phyloP scores from a whole-genome alignment of 2,329 filamentous ascomycete species.

The Aspergillus luchuensis region DNA sequence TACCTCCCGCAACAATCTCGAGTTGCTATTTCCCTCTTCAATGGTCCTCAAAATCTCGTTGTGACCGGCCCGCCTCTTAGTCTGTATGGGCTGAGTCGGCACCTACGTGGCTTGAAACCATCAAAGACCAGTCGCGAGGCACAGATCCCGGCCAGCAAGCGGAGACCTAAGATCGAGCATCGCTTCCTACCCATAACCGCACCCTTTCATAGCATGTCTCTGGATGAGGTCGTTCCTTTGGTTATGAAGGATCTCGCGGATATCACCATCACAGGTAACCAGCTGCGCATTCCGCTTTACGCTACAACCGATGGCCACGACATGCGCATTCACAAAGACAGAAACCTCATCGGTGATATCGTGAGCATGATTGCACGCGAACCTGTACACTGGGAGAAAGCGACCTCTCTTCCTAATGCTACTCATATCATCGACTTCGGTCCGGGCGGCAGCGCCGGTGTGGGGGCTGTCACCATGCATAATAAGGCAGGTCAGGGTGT shows the following conservation, averaged over 20 bases:
- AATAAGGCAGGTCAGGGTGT: constrained; percentile 36
- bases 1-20: constrained; percentile 27
- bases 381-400: constrained; percentile 63
- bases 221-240: constrained; percentile 25
- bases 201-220: constrained; percentile 42
- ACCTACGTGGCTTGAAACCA: neutral
- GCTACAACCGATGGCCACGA: neutral
- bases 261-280: constrained; percentile 22
- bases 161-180: constrained; percentile 28
- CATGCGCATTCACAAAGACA: neutral
- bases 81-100: constrained; percentile 14
- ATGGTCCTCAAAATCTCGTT: constrained; percentile 34
- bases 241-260: constrained; percentile 19
- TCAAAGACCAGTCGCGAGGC: constrained; percentile 12
- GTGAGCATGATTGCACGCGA: constrained; percentile 7
- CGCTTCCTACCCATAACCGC: constrained; percentile 43
- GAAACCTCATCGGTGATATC: constrained; percentile 3
- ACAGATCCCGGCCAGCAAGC: constrained; percentile 31
- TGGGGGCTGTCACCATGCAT: constrained; percentile 31
- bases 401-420: constrained; percentile 51
- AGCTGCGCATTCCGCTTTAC: constrained; percentile 20
- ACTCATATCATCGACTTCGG: constrained; percentile 41
- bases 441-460: constrained; percentile 31
- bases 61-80: constrained; percentile 33
- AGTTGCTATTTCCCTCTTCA: constrained; percentile 32